Conservation (phyloP, 306 rosid genomes). For the Acacia acuminata region DNA sequence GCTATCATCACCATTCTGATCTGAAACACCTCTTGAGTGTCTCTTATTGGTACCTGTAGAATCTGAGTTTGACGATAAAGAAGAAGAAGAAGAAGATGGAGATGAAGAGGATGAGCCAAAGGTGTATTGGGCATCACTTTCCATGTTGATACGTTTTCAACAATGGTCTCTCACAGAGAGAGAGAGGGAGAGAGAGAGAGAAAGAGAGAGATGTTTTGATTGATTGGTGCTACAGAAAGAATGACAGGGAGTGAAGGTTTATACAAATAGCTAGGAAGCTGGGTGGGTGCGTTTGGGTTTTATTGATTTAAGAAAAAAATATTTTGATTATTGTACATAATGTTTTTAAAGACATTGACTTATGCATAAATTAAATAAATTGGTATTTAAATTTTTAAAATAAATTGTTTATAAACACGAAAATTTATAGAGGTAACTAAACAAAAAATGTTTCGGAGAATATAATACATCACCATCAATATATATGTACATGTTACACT, state of each 20-base stretch:
- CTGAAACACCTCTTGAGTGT: neutral
- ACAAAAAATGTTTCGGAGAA: neutral
- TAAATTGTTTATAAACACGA: neutral
- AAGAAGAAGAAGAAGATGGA: slow-evolving; percentile 18
- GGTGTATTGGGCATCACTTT: slow-evolving; percentile 46
- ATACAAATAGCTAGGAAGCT: slow-evolving; percentile 33
- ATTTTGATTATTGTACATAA: neutral
- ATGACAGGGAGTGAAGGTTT: slow-evolving; percentile 43
- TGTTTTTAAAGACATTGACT: neutral
- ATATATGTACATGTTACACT: neutral
- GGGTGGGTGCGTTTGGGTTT: slow-evolving; percentile 38
- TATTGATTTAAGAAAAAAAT: slow-evolving; percentile 27
- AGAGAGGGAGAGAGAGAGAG: neutral
- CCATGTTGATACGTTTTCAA: slow-evolving; percentile 57
- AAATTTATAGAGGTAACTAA: too few relatives aligned
- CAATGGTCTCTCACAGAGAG: neutral
- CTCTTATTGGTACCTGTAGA: slow-evolving; percentile 27
- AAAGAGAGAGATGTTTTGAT: neutral
- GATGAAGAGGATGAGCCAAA: neutral
- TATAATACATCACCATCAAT: neutral
- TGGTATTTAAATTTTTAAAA: neutral
- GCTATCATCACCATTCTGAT: slow-evolving; percentile 9
- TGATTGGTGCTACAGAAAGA: slow-evolving; percentile 40
- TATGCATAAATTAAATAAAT: neutral
- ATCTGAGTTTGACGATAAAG: neutral